phyloP scores from a whole-genome alignment of 2,329 filamentous ascomycete genomes.

The Ambrosiella beaveri region DNA sequence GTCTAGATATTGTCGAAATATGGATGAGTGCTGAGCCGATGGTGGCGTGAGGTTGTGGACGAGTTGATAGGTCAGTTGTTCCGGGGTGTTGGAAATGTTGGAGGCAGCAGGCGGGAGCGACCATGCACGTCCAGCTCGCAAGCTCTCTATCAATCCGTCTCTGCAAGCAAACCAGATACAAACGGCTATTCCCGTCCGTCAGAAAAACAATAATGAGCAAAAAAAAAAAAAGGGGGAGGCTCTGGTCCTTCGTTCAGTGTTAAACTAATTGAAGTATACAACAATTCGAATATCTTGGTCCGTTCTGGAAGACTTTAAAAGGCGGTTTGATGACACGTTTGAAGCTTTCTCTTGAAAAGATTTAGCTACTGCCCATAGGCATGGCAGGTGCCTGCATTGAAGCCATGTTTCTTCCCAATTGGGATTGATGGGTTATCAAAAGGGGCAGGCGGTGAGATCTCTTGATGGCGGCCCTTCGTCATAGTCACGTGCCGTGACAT shows the following conservation, averaged over 20 bases:
- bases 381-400: background rate
- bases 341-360: conserved; percentile 7
- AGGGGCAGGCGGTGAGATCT: background rate
- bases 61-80: background rate
- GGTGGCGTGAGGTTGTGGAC: background rate
- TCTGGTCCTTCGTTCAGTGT: background rate
- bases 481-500: background rate
- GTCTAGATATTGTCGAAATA: background rate
- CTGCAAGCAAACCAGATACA: background rate
- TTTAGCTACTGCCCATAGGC: background rate
- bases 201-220: background rate
- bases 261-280: background rate
- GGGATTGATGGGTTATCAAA: conserved; percentile 3
- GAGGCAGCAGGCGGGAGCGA: background rate
- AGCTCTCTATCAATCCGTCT: background rate
- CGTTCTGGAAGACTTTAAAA: background rate
- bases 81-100: background rate
- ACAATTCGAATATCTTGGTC: background rate
- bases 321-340: conserved; percentile 16
- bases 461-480: background rate
- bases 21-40: background rate
- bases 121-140: background rate
- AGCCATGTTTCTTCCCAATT: conserved; percentile 5
- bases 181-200: background rate
- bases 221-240: background rate